Base-by-base conservation (phyloP, 2,329 filamentous ascomycete genomes). In the Alternaria metachromatica region DNA sequence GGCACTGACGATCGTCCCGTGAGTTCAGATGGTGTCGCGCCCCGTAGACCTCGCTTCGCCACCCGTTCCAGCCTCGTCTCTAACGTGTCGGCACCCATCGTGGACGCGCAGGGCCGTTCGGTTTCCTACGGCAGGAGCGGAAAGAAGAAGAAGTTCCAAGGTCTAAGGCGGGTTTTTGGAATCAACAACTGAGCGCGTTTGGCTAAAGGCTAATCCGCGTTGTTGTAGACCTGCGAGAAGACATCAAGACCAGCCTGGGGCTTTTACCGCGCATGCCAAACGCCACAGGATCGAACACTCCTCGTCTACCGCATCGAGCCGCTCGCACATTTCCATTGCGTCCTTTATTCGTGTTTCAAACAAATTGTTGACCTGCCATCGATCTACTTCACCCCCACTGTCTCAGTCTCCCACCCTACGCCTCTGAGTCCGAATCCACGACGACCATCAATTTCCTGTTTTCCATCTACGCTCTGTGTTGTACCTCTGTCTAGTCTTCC, bases 71-170 rank as follows among this genome's bases (percentile, higher is more conserved):
- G 67, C 37, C 57, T 61, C 2, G 43, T 69, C 12, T 72, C 71
- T 18, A 65, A 64, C 21, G 61, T 49, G 0, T 76, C 72, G 37
- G 79, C 76, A 6, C 76, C 75, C 8, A 54, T 66, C 13, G 69
- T 69, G 2, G 69, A 69, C 51, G 62, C 61, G 21, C 54, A 68
- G 23, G 71, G 68, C 33, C 65, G 67, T 5, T 61, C 66, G 3
- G 70, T 74, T 11, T 71, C 70, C n/a, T 74, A 70, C 26, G 72
- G 76, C 13, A 65, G 78, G 55, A 79, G 77, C 6, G 72, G 72
- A 18, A 84, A 83, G 77, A 87, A 86, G 81, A 92, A 92, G 85
- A 91, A 90, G 79, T 92, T 93, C 78, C 85, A 85, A 45, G 81
- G 83, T 58, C 78, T 93, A 75, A 87, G 90, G 76, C 87, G 84